A percentile compares a stretch with the other conserved stretches of the same genome.
These are phyloP conservation scores for Rhynchosporium agropyri DNA, from an alignment of 2,329 filamentous ascomycete species.

Conservation along the genomic window DNA sequence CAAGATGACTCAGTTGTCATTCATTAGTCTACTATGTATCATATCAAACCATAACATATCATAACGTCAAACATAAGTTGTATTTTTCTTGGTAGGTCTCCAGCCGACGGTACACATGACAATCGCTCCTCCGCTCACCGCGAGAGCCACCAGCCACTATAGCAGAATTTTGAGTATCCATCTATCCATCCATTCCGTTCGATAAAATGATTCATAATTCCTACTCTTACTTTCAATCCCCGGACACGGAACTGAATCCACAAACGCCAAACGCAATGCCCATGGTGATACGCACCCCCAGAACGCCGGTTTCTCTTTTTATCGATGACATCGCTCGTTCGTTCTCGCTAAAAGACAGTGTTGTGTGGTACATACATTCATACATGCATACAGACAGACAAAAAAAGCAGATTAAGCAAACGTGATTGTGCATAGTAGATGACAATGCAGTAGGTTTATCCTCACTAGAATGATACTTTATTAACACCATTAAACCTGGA, in stretches of 20 bases:
- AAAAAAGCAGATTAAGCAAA: conserved; percentile 12
- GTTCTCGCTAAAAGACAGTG: conserved; percentile 17
- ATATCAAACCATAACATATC: conserved; percentile 10
- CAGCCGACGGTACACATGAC: background rate
- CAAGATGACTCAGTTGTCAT: background rate
- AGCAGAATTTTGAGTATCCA: conserved; percentile 13
- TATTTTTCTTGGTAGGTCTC: background rate
- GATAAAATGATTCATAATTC: background rate
- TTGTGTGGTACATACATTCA: background rate
- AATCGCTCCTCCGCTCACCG: background rate
- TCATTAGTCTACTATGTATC: conserved; percentile 3
- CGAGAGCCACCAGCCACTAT: conserved; percentile 3
- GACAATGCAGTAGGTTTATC: too few species aligned
- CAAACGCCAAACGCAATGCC: conserved; percentile 16
- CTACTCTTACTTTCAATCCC: background rate
- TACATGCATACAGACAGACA: conserved; percentile 5
- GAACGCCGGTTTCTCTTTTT: conserved; percentile 11
- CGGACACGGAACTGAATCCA: background rate
- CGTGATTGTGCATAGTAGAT: background rate
- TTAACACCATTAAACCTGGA: conserved; percentile 37
- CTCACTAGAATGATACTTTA: conserved; percentile 34
- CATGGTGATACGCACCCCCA: conserved; percentile 11
- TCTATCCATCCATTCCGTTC: background rate
- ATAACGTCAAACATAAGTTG: conserved; percentile 6
- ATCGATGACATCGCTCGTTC: conserved; percentile 14